Conservation (phyloP, 805 yeast genomes). For the Wickerhamomyces strasburgensis region DNA sequence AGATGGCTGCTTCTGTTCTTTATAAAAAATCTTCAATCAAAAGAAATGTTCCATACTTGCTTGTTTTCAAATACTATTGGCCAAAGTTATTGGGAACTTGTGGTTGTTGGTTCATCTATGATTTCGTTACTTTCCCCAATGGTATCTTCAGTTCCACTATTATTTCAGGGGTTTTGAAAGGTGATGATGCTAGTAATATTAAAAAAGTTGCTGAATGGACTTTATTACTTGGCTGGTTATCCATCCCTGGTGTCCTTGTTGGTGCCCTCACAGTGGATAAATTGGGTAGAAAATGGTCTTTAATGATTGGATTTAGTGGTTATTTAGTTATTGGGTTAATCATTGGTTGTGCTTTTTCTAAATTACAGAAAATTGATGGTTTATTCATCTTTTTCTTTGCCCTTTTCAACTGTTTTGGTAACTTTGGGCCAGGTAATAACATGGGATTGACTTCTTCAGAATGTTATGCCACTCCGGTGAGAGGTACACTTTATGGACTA, state of each 20-base stretch:
- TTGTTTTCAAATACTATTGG: constrained; percentile 67
- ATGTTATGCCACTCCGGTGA: constrained; percentile 67
- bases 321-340: constrained; percentile 68
- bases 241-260: constrained; percentile 67
- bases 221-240: constrained; percentile 55
- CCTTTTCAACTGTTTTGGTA: constrained; percentile 63
- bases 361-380: constrained; percentile 51
- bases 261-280: constrained; percentile 64
- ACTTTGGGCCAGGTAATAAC: constrained; percentile 76
- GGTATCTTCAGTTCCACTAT: constrained; percentile 65
- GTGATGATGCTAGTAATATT: constrained; percentile 31
- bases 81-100: constrained; percentile 61
- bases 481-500: constrained; percentile 72
- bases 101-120: constrained; percentile 76
- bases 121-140: constrained; percentile 76
- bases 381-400: constrained; percentile 71
- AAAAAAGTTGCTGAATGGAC: constrained; percentile 70
- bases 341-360: constrained; percentile 59
- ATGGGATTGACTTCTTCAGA: constrained; percentile 66
- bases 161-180: constrained; percentile 46
- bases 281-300: constrained; percentile 67
- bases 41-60: constrained; percentile 50
- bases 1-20: constrained; percentile 61
- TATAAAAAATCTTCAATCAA: constrained; percentile 63
- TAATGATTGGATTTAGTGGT: constrained; percentile 67